Conservation (phyloP, 1,139 yeast species). For the Saccharomyces pastorianus region DNA sequence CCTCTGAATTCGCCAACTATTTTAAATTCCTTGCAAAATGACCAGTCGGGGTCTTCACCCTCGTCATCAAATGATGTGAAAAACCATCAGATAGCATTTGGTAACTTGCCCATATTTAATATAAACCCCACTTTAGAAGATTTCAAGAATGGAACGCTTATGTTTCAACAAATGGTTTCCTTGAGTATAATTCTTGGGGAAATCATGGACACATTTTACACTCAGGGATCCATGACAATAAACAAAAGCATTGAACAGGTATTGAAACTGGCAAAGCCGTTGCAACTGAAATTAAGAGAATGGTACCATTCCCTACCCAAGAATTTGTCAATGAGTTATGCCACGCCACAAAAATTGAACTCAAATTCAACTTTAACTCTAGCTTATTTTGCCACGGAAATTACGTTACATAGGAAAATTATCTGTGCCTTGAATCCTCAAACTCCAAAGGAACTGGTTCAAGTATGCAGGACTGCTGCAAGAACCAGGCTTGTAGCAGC, state of each 20-base stretch:
- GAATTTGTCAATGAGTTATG: constrained; percentile 56
- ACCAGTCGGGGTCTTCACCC: background rate
- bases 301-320: constrained; percentile 82
- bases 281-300: constrained; percentile 65
- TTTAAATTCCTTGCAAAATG: constrained; percentile 3
- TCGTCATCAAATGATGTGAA: background rate
- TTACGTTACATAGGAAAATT: constrained; percentile 74
- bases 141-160: constrained; percentile 60
- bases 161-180: constrained; percentile 63
- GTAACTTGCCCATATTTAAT: constrained; percentile 21
- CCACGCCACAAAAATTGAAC: constrained; percentile 53
- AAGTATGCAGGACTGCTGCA: constrained; percentile 79
- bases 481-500: constrained; percentile 72
- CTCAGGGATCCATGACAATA: constrained; percentile 55
- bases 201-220: constrained; percentile 60
- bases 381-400: constrained; percentile 81
- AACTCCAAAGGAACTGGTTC: constrained; percentile 52
- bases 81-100: constrained; percentile 4
- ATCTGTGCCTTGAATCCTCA: constrained; percentile 49
- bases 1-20: constrained; percentile 42
- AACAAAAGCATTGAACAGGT: constrained; percentile 56
- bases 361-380: constrained; percentile 71
- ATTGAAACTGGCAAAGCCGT: constrained; percentile 70
- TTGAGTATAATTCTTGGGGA: constrained; percentile 65
- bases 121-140: constrained; percentile 39